Base-by-base conservation (phyloP, 208 protist genomes). In the Spongospora subterranea region DNA sequence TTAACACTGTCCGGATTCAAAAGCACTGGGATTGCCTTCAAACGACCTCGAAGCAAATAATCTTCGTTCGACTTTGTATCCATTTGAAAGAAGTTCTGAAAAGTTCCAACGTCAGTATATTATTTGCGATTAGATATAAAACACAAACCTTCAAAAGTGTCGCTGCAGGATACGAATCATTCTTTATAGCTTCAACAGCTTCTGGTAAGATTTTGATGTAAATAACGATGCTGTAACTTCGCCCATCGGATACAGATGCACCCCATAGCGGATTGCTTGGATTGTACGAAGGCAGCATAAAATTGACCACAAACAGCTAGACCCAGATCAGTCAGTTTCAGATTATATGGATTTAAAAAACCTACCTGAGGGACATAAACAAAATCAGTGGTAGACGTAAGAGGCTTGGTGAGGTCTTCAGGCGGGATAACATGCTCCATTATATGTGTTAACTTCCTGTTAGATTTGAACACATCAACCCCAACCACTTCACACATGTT, bases 221-320 rank as follows among this genome's bases (percentile, higher is more conserved):
- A n/a, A 82, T 82, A 40, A 82, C 71, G 40, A 82, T n/a, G 71
- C 71, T 82, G 40, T 82, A 82, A n/a, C 40, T 82, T 35, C 35
- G 17, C 11, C 71, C 71, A 82, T 82, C 71, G 71, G 11, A 39
- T 39, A 17, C 40, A 35, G 71, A 82, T 20, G 71, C 6, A 39
- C 71, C 71, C 71, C 71, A 82, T 20, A 82, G 40, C 6, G 71
- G 71, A 43, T 82, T 82, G 6, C 71, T n/a, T 6, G 71, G 71
- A 35, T 82, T 82, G n/a, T 82, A 82, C 71, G 71, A 82, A 40
- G 71, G 71, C 71, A 82, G 71, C 71, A 82, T 82, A n/a, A 82
- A 82, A 35, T 82, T 82, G 6, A 82, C 71, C 11, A 82, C 71
- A 43, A 82, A 82, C 71, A 82, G 71, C 71, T 82, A 43, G 17